Base-by-base conservation (phyloP, 306 rosid genomes). In the Cucumis melo region DNA sequence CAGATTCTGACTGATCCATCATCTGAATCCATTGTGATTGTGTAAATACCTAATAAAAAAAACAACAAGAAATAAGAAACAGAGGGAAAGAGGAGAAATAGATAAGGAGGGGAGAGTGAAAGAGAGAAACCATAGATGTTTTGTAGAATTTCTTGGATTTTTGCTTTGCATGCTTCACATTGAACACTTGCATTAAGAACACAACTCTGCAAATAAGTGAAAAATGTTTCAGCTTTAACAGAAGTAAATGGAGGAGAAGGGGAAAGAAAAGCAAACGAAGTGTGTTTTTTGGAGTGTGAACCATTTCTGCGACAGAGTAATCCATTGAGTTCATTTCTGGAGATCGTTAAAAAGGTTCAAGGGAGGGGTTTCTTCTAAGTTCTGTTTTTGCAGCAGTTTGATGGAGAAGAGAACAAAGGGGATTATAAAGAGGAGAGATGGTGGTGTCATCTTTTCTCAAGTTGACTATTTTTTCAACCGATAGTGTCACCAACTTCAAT, bases 101-200 rank as follows among this genome's bases (percentile, higher is more conserved):
- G 53, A 13, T 32, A 32, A 32, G 36, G 20, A 16, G 29, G 29
- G 29, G 29, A 51, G 56, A 46, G 56, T 16, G 16, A 51, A 75
- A 36, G 0, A 27, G 78, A 65, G 36, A 27, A 80, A 88, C 90
- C 90, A 50, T 14, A 48, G 54, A 88, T 54, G 36, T 65, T 81
- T 38, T 57, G 70, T 61, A 85, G 63, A 78, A 86, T 50, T 8
- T 78, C 75, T 75, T 78, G 68, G 78, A 85, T 76, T 58, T 81
- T 80, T 12, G n/a, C 57, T 75, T 57, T 83, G 77, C 92, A 88
- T 53, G 17, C 76, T 66, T 78, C 82, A 48, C 90, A 88, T 23
- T 78, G 70, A 16, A 77, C 16, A 46, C 83, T 85, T 51, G 79
- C 71, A 67, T 74, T 88, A 50, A 86, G 79, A 74, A 77, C 75